A percentile compares a stretch with the other conserved stretches of the same genome.
Evolutionary conservation across 768 basidiomycete species (phyloP).

Genomic region (Suillus luteus): DNA sequence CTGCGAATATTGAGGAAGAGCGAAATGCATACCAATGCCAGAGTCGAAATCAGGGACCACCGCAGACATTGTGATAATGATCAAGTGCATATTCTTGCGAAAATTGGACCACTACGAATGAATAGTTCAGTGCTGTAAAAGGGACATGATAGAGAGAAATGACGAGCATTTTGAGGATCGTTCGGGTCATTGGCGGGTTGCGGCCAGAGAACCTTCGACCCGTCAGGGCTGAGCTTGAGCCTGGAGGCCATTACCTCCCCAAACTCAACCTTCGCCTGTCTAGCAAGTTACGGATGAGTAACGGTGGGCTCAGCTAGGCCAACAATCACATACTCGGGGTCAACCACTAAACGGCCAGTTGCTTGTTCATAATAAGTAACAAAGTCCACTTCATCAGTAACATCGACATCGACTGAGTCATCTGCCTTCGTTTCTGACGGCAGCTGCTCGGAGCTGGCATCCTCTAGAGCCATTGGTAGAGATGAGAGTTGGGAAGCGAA

Average conservation of each 20-base stretch:
- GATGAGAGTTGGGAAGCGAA: constrained; percentile 5
- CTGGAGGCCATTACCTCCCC: constrained; percentile 46
- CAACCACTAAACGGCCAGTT: constrained; percentile 62
- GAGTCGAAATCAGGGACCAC: constrained; percentile 58
- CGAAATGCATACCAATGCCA: constrained; percentile 41
- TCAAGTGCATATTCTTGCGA: constrained; percentile 47
- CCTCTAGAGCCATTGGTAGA: background rate
- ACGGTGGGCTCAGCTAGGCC: background rate
- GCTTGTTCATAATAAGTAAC: constrained; percentile 50
- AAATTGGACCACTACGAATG: constrained; percentile 44
- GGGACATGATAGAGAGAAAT: background rate
- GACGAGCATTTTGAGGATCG: constrained; percentile 55
- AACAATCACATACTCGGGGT: constrained; percentile 50
- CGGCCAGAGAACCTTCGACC: constrained; percentile 54
- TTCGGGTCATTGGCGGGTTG: constrained; percentile 51
- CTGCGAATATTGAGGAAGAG: background rate
- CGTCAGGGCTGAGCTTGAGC: constrained; percentile 48
- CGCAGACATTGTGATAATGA: constrained; percentile 52
- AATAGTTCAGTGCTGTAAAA: background rate
- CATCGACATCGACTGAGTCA: background rate
- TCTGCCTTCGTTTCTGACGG: background rate
- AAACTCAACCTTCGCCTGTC: constrained; percentile 51
- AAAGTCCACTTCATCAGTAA: constrained; percentile 34
- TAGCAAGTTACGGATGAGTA: constrained; percentile 18
- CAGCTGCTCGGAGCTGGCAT: background rate